Percentiles rank a stretch among this genome's conserved stretches.
These are phyloP conservation scores for Paecilomyces niveus DNA, from an alignment of 2,329 filamentous ascomycete genomes.

Conservation along the genomic window DNA sequence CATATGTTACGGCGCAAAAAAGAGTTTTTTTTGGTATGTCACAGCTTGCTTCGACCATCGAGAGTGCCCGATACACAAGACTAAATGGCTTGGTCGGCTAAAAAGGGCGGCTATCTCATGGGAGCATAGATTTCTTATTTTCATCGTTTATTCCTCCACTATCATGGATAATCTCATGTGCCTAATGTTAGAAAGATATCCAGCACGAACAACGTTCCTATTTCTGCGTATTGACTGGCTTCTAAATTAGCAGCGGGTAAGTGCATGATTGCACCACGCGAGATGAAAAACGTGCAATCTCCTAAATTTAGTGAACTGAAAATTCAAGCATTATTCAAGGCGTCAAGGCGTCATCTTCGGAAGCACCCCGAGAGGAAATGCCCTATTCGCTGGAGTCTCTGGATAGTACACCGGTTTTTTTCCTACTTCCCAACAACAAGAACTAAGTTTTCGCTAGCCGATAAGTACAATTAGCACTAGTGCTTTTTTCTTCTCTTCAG, in stretches of 20 bases:
- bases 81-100: neutral
- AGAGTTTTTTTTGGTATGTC: neutral
- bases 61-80: neutral
- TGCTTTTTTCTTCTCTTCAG: neutral
- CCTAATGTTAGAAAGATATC: neutral
- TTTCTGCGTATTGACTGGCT: no score
- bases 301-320: neutral
- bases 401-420: no score
- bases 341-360: no score
- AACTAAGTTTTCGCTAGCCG: neutral
- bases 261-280: neutral
- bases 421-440: neutral
- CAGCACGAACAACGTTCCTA: no score
- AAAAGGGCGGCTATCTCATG: neutral
- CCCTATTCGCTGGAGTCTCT: no score
- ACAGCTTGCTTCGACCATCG: neutral
- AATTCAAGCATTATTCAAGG: no score
- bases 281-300: neutral
- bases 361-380: no score
- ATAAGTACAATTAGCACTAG: neutral
- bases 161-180: neutral
- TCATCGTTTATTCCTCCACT: neutral
- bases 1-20: neutral
- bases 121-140: neutral
- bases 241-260: neutral